These are phyloP conservation scores for Pelargonium myrrhifolium DNA, from an alignment of 441 rosid genomes.

Conservation along the genomic window DNA sequence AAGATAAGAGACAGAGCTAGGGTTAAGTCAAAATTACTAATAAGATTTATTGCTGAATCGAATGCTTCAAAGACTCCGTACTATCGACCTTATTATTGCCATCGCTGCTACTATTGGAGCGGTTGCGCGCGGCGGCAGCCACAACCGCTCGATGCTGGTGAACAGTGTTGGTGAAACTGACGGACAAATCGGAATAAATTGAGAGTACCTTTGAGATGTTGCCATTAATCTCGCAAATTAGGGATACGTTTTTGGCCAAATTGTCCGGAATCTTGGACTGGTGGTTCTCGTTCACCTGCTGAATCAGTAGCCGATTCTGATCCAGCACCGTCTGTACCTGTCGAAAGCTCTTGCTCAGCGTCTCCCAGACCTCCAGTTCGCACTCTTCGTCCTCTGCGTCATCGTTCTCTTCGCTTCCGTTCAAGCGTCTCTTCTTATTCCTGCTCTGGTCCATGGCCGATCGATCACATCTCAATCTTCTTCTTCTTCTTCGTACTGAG, in stretches of 20 bases:
- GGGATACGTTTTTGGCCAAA: slow-evolving; percentile 77
- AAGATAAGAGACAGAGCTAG: background rate
- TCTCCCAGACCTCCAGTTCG: slow-evolving; percentile 56
- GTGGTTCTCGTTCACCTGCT: slow-evolving; percentile 85
- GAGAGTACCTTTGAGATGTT: slow-evolving; percentile 73
- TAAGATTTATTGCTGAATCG: background rate
- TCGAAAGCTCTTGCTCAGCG: slow-evolving; percentile 42
- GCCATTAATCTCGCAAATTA: slow-evolving; percentile 78
- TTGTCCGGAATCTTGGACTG: slow-evolving; percentile 64
- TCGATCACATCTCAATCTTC: background rate
- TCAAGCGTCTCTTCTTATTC: background rate
- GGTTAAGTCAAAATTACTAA: background rate
- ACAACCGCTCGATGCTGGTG: slow-evolving; percentile 15
- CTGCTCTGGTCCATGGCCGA: background rate
- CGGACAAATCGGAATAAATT: slow-evolving; percentile 64
- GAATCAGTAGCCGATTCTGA: slow-evolving; percentile 66
- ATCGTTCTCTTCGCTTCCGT: slow-evolving; percentile 2
- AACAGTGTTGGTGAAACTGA: slow-evolving; percentile 41
- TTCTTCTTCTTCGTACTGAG: background rate
- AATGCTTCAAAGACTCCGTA: background rate
- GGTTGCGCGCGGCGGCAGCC: background rate
- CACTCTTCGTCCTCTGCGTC: slow-evolving; percentile 30
- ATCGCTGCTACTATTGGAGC: slow-evolving; percentile 16
- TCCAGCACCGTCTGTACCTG: slow-evolving; percentile 74
- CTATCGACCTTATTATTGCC: background rate